phyloP scores from a whole-genome alignment of 306 rosid species.

The Casuarina equisetifolia region DNA sequence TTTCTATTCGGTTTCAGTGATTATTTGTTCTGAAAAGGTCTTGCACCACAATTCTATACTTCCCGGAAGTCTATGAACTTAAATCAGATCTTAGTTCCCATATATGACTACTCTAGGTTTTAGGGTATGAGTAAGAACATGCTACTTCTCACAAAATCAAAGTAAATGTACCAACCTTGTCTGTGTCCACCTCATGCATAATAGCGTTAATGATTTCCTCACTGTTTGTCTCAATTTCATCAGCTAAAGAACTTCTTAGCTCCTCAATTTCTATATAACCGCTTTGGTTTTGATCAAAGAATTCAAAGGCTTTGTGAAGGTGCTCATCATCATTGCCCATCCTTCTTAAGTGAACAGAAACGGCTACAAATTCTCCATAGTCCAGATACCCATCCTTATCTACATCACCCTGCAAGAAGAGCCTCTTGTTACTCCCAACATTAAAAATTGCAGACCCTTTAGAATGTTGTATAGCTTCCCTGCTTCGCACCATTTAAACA shows the following conservation, averaged over 20 bases:
- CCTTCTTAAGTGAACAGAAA: constrained; percentile 77
- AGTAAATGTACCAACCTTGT: constrained; percentile 59
- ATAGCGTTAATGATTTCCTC: constrained; percentile 83
- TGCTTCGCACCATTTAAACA: not conserved
- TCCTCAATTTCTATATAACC: constrained; percentile 87
- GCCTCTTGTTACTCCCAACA: constrained; percentile 28
- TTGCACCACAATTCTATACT: not conserved
- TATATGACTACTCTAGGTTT: not conserved
- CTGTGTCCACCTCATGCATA: constrained; percentile 88
- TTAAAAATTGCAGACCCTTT: constrained; percentile 10
- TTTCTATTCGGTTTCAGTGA: not conserved
- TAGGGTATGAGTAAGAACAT: not conserved
- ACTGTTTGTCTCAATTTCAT: constrained; percentile 54
- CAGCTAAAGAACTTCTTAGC: constrained; percentile 53
- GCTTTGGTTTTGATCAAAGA: constrained; percentile 70
- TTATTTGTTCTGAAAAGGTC: not conserved
- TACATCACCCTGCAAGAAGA: constrained; percentile 76
- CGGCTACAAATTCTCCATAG: constrained; percentile 86
- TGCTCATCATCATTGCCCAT: constrained; percentile 81
- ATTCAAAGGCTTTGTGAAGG: constrained; percentile 78
- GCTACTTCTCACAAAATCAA: constrained; percentile 1
- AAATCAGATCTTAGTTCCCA: not conserved
- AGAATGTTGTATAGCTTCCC: not conserved
- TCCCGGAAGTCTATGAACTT: not conserved
- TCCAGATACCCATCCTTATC: constrained; percentile 84